These are phyloP conservation scores for Salvia hispanica DNA, from an alignment of 257 asterid genomes.

Conservation along the genomic window DNA sequence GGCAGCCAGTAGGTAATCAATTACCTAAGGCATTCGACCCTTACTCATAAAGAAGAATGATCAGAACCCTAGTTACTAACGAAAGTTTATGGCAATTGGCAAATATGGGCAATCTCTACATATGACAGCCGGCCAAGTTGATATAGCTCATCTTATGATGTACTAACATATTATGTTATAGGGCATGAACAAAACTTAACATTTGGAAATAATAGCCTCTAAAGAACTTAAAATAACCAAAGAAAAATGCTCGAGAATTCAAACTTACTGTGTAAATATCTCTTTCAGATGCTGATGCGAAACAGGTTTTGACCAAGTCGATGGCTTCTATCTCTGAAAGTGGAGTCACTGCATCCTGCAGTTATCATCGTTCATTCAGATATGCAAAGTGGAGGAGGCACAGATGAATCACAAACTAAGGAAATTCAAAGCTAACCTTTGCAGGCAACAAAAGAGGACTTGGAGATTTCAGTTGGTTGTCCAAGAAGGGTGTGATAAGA, in stretches of 20 bases:
- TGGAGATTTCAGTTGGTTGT: slow-evolving; percentile 74
- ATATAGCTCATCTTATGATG: neutral
- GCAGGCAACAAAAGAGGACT: slow-evolving; percentile 64
- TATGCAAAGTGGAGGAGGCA: slow-evolving; percentile 24
- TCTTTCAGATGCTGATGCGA: slow-evolving; percentile 81
- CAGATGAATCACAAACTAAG: slow-evolving; percentile 36
- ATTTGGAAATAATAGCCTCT: too few species aligned
- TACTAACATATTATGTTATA: neutral
- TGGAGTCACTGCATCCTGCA: slow-evolving; percentile 74
- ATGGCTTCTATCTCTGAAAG: slow-evolving; percentile 79
- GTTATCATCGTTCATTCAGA: slow-evolving; percentile 20
- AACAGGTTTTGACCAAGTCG: slow-evolving; percentile 84
- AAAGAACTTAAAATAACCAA: neutral
- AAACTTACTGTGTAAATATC: slow-evolving; percentile 73
- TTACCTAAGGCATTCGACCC: neutral
- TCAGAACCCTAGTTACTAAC: neutral
- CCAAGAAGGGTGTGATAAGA: slow-evolving; percentile 92
- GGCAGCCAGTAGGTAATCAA: neutral
- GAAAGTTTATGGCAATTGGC: neutral
- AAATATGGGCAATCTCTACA: neutral
- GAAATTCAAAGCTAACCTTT: slow-evolving; percentile 38
- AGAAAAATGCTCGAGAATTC: neutral
- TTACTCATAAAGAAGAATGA: neutral
- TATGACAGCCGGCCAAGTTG: too few species aligned
- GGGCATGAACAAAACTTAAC: neutral